Evolutionary conservation across 768 basidiomycete genomes (phyloP), one percentile per base, ranked within the genome.

Genomic region (Hypholoma sublateritium): DNA sequence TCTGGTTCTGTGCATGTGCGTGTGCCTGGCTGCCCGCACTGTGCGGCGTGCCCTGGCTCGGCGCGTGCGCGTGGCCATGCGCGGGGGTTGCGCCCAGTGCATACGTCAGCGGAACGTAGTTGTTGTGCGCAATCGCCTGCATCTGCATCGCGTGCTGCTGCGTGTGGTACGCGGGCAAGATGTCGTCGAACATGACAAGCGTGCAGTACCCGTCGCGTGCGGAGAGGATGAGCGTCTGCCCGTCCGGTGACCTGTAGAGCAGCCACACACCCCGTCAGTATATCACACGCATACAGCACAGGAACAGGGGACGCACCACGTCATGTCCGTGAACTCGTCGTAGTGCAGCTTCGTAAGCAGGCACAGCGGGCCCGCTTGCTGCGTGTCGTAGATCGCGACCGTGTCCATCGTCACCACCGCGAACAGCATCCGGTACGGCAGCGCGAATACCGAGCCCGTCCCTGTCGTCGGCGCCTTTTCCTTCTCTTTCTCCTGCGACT

Each of bases 131-230:
- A 56, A 97, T 94, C 35, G 90, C 89, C 65, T 94, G 91, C 28
- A 97, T 77, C 70, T 96, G 95, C 17, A 96, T 82, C 4, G 90
- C 85, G 57, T 92, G 90, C 68, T 95, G 95, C 66, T 98, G 95
- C 1, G 88, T 95, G 60, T 92, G 88, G 69, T 96, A 85, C 4
- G 88, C 81, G 0, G 93, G 84, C 1, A 98, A 81, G 55, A 96
- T 89, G 72, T 98, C 96, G 73, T 98, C 95, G 69, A 99, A 98
- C 19, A 92, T 82, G 63, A 97, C 81, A 56, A 98, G 82, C 0
- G 96, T 97, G 76, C 97, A 98, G 72, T 98, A 99, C 0, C 97
- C 97, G 68, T 99, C 97, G 24, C 94, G 86, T 1, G 94, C 92
- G 1, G 95, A 89, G 24, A 98, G 83, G 48, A 98, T 84, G 16